Conservation (phyloP, 768 basidiomycete genomes). For the Podaxis sp. region DNA sequence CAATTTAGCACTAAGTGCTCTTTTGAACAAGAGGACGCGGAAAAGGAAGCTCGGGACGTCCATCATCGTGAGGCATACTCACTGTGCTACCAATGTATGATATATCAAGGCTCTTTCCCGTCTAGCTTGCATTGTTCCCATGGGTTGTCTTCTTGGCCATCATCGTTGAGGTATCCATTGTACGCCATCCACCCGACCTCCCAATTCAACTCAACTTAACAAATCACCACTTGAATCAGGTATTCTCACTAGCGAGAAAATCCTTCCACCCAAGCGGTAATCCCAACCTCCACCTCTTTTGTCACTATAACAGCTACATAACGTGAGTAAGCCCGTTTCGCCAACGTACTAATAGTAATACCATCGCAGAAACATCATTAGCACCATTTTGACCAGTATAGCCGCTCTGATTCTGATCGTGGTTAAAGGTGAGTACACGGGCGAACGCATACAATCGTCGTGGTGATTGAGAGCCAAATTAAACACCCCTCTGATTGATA, state of each 20-base stretch:
- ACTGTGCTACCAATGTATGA: not conserved
- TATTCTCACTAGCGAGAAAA: not conserved
- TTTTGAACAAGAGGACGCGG: not conserved
- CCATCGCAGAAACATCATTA: slow-evolving; percentile 5
- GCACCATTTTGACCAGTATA: not conserved
- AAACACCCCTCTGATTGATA: not conserved
- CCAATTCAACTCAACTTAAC: not conserved
- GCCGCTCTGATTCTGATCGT: not conserved
- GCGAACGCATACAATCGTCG: not conserved
- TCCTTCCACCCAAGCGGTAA: not conserved
- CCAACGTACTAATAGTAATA: not conserved
- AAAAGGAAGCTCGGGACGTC: not conserved
- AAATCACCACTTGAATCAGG: not conserved
- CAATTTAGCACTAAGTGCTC: not conserved
- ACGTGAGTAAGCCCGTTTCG: not conserved
- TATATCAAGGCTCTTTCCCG: not conserved
- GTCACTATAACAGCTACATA: not conserved
- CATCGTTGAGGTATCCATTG: slow-evolving; percentile 7
- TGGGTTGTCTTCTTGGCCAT: slow-evolving; percentile 8
- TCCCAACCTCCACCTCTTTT: slow-evolving; percentile 1
- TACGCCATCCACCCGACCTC: not conserved
- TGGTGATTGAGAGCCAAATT: not conserved
- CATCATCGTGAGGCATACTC: slow-evolving; percentile 3
- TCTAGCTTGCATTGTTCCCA: not conserved
- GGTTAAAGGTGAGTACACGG: not conserved